These are phyloP conservation scores for Melampsora americana DNA, from an alignment of 1,284 basidiomycete genomes.

Conservation along the genomic window DNA sequence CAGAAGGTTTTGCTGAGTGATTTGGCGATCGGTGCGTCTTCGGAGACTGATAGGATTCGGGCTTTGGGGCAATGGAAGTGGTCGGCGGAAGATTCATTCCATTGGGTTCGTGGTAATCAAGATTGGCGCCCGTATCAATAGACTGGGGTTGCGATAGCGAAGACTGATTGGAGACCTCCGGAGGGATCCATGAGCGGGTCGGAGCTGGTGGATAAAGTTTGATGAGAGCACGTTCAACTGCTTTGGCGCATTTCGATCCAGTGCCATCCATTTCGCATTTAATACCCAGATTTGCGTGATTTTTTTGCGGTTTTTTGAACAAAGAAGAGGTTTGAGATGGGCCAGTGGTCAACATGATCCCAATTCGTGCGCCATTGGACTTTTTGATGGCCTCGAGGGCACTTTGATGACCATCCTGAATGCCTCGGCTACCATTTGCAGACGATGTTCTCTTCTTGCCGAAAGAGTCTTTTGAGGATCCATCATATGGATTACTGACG, in stretches of 20 bases:
- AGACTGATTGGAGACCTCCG: constrained; percentile 43
- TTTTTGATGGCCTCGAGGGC: constrained; percentile 46
- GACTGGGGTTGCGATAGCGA: constrained; percentile 5
- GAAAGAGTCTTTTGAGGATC: constrained; percentile 44
- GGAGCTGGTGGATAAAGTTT: constrained; percentile 33
- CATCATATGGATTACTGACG: constrained; percentile 50
- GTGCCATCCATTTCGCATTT: constrained; percentile 55
- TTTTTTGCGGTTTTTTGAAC: constrained; percentile 15
- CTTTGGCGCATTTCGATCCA: constrained; percentile 54
- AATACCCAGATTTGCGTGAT: constrained; percentile 47
- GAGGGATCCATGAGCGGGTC: constrained; percentile 49
- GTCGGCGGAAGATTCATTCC: constrained; percentile 43
- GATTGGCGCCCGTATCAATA: constrained; percentile 19
- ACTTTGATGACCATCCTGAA: constrained; percentile 54
- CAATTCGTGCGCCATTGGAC: constrained; percentile 50
- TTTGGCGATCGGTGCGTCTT: constrained; percentile 45
- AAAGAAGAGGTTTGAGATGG: background rate
- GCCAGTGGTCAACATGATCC: constrained; percentile 47
- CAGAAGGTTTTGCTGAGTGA: constrained; percentile 14
- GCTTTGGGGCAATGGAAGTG: constrained; percentile 37
- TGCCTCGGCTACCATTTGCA: constrained; percentile 52
- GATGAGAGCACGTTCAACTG: constrained; percentile 41
- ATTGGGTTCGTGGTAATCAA: constrained; percentile 36
- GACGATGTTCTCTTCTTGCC: constrained; percentile 52
- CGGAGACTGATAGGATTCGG: constrained; percentile 8